These are phyloP conservation scores for Wickerhamomyces chambardii DNA, from an alignment of 805 yeast species.

Conservation along the genomic window DNA sequence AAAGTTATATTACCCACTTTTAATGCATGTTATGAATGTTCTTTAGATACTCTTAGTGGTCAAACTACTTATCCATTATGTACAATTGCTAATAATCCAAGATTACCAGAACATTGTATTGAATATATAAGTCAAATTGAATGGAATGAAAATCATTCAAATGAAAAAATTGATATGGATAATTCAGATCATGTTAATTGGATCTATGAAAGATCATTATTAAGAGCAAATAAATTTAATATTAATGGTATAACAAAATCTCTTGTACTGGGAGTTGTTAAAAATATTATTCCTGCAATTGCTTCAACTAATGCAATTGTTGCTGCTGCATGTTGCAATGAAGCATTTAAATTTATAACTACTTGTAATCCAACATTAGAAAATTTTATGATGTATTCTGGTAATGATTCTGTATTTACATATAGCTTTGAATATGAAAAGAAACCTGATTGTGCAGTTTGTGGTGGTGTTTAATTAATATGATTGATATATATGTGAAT, in stretches of 20 bases:
- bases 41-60: slow-evolving; percentile 61
- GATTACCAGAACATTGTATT: slow-evolving; percentile 89
- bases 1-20: slow-evolving; percentile 80
- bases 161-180: slow-evolving; percentile 56
- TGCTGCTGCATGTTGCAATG: slow-evolving; percentile 85
- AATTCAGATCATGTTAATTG: slow-evolving; percentile 53
- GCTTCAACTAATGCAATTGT: slow-evolving; percentile 91
- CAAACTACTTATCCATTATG: slow-evolving; percentile 76
- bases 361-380: slow-evolving; percentile 56
- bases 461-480: slow-evolving; percentile 47
- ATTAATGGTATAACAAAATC: slow-evolving; percentile 65
- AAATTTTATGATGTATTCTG: slow-evolving; percentile 84
- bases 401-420: slow-evolving; percentile 70
- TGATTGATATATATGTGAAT: too few relatives aligned
- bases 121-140: slow-evolving; percentile 79
- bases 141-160: slow-evolving; percentile 52
- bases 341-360: slow-evolving; percentile 72
- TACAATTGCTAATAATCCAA: slow-evolving; percentile 90
- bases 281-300: slow-evolving; percentile 87
- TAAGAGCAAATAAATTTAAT: slow-evolving; percentile 54
- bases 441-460: slow-evolving; percentile 62
- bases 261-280: slow-evolving; percentile 79
- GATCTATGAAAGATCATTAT: slow-evolving; percentile 44
- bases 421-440: slow-evolving; percentile 60
- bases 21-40: slow-evolving; percentile 90